Conservation (phyloP, 1,284 basidiomycete genomes). For the Pseudozyma sp. region DNA sequence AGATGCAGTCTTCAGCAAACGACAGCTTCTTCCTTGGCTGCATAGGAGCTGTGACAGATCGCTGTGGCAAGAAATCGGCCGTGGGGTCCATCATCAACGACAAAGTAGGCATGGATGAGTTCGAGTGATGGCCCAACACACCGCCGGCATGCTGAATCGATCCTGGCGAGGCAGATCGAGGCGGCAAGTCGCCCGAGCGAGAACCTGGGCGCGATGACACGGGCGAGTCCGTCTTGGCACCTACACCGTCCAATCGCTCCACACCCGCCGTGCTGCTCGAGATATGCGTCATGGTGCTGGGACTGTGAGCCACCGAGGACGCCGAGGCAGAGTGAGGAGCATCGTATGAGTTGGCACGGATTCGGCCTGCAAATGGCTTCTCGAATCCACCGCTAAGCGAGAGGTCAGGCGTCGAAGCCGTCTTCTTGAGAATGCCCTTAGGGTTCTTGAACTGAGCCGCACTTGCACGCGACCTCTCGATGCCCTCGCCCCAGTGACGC, state of each 20-base stretch:
- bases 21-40: slow-evolving; percentile 78
- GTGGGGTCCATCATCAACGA: slow-evolving; percentile 75
- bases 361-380: slow-evolving; percentile 61
- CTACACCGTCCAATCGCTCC: slow-evolving; percentile 61
- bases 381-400: slow-evolving; percentile 40
- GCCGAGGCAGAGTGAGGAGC: slow-evolving; percentile 53
- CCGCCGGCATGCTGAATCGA: slow-evolving; percentile 39
- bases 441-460: slow-evolving; percentile 77
- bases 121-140: slow-evolving; percentile 62
- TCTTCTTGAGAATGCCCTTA: slow-evolving; percentile 85
- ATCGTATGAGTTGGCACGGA: slow-evolving; percentile 70
- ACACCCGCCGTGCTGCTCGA: slow-evolving; percentile 56
- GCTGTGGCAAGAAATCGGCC: slow-evolving; percentile 68
- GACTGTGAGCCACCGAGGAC: slow-evolving; percentile 19
- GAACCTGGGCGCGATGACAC: slow-evolving; percentile 43
- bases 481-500: slow-evolving; percentile 73
- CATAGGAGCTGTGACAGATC: slow-evolving; percentile 70
- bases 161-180: slow-evolving; percentile 40
- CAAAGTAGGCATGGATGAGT: slow-evolving; percentile 82
- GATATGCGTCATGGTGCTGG: slow-evolving; percentile 58
- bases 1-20: slow-evolving; percentile 90
- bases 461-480: slow-evolving; percentile 77
- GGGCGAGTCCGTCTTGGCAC: slow-evolving; percentile 49
- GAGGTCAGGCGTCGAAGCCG: slow-evolving; percentile 47
- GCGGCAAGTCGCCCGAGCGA: slow-evolving; percentile 28